Conservation (phyloP, 352 stramenopile species). For the Globisporangium nodosum region DNA sequence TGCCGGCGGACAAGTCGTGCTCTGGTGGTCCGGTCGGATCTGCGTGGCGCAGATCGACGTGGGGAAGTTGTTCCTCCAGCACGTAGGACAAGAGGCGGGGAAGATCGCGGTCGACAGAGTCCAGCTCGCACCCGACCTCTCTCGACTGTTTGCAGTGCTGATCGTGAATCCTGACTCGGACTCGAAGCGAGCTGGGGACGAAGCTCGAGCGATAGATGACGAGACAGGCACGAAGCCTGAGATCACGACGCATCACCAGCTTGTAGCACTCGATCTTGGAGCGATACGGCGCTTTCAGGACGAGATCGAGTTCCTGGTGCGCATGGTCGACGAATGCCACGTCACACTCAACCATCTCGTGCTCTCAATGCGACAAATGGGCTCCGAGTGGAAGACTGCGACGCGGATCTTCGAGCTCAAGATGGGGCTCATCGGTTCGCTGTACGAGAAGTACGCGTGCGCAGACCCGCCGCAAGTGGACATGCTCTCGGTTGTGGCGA, state of each 20-base stretch:
- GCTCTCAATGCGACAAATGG: conserved; percentile 30
- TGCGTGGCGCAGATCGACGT: conserved; percentile 42
- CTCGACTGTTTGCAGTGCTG: conserved; percentile 29
- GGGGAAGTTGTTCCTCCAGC: conserved; percentile 17
- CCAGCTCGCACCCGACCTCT: conserved; percentile 30
- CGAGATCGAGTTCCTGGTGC: conserved; percentile 28
- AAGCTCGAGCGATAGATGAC: not conserved
- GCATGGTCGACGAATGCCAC: conserved; percentile 20
- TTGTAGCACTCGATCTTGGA: conserved; percentile 35
- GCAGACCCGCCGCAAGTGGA: conserved; percentile 59
- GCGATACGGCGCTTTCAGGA: conserved; percentile 21
- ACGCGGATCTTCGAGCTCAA: conserved; percentile 74
- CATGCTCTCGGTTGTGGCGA: conserved; percentile 60
- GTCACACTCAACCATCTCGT: conserved; percentile 25
- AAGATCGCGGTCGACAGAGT: conserved; percentile 31
- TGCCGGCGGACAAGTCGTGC: conserved; percentile 20
- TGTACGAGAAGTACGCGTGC: conserved; percentile 76
- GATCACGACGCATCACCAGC: conserved; percentile 10
- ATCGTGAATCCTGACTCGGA: too few species aligned
- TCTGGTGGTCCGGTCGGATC: conserved; percentile 65
- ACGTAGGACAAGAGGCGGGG: conserved; percentile 10
- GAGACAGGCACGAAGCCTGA: not conserved
- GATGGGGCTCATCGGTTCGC: conserved; percentile 59
- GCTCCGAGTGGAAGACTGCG: conserved; percentile 71
- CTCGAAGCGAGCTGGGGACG: not conserved